Percentiles rank a stretch among this genome's conserved stretches.
These are phyloP conservation scores for Corylus avellana DNA, from an alignment of 306 rosid species.

Conservation along the genomic window DNA sequence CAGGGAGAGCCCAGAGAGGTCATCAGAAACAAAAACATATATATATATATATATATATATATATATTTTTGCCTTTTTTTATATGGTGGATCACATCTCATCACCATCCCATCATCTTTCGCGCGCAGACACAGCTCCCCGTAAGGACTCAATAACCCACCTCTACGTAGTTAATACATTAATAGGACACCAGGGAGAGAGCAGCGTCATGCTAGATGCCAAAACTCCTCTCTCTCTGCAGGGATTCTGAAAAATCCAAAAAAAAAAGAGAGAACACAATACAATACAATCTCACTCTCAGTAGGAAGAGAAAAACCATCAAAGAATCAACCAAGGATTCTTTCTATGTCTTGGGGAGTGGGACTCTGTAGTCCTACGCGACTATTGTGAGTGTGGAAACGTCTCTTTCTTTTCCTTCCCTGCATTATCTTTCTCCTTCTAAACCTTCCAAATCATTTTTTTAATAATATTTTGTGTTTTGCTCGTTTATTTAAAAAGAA, in stretches of 20 bases:
- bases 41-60: not conserved
- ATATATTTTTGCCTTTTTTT: constrained; percentile 7
- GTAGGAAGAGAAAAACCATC: constrained; percentile 13
- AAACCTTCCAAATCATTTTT: not conserved
- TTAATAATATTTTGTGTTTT: not conserved
- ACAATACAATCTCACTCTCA: not conserved
- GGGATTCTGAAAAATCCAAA: not conserved
- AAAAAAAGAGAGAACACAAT: not conserved
- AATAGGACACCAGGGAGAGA: not conserved
- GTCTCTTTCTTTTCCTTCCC: not conserved
- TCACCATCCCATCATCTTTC: constrained; percentile 39
- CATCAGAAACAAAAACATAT: too few species aligned
- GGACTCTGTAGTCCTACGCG: constrained; percentile 6
- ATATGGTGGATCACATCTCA: constrained; percentile 26
- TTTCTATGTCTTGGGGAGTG: constrained; percentile 32
- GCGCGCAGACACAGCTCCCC: constrained; percentile 38
- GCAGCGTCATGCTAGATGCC: not conserved
- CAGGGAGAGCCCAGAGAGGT: not conserved
- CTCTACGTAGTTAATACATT: too few species aligned
- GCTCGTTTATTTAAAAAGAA: too few species aligned
- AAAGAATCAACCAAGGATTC: constrained; percentile 27
- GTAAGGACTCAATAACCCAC: not conserved
- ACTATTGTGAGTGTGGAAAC: not conserved
- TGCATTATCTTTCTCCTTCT: not conserved
- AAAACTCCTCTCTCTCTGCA: not conserved